phyloP scores from a whole-genome alignment of 345 rosid species.

The Eucalyptus sp. region DNA sequence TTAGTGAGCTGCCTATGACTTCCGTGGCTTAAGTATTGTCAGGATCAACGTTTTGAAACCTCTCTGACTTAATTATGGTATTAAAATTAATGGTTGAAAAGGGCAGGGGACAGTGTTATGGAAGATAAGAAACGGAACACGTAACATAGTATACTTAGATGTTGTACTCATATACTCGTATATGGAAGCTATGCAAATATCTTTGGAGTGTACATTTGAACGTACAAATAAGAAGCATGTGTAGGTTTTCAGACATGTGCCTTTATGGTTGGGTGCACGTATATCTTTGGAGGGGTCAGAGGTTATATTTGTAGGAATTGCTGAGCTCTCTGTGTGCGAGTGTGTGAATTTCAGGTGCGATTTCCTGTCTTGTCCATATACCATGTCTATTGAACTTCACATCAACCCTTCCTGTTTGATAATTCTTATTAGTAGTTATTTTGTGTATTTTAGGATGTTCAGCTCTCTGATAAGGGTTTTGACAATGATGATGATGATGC shows the following conservation, averaged over 20 bases:
- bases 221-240: not conserved
- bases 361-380: not conserved
- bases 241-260: not conserved
- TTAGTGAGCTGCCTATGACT: not conserved
- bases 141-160: not conserved
- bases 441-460: slow-evolving; percentile 31
- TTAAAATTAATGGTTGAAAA: not conserved
- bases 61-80: not conserved
- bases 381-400: not conserved
- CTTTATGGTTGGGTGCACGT: not conserved
- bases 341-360: not conserved
- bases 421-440: not conserved
- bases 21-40: not conserved
- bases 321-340: not conserved
- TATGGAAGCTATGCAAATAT: not conserved
- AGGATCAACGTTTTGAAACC: not conserved
- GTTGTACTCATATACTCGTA: not conserved
- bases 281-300: not conserved
- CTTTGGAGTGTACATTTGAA: not conserved
- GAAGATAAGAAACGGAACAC: not conserved
- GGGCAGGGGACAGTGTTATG: not conserved
- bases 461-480: slow-evolving; percentile 12
- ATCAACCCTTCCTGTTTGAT: not conserved
- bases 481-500: slow-evolving; percentile 9
- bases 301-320: not conserved